phyloP scores from a whole-genome alignment of 306 rosid species.

The Arachis stenosperma region DNA sequence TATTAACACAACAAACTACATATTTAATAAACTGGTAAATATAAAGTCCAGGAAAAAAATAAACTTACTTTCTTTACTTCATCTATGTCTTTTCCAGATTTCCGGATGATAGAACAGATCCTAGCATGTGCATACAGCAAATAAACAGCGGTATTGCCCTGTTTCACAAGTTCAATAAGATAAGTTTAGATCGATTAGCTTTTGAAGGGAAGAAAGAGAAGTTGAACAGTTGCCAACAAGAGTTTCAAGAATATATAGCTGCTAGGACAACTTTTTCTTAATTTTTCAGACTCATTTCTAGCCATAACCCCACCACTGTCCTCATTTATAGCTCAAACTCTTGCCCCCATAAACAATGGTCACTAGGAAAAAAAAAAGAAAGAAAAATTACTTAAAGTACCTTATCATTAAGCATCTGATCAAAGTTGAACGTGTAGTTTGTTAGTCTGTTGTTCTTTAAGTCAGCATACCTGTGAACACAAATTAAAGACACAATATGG shows the following conservation, averaged over 20 bases:
- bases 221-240: background rate
- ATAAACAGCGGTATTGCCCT: conserved; percentile 98
- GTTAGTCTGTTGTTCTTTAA: conserved; percentile 89
- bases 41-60: conserved; percentile 17
- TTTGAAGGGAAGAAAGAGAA: conserved; percentile 6
- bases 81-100: conserved; percentile 86
- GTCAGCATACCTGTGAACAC: conserved; percentile 88
- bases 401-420: conserved; percentile 97
- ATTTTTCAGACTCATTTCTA: too few relatives aligned
- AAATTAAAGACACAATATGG: conserved; percentile 25
- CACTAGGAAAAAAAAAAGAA: background rate
- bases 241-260: conserved; percentile 8
- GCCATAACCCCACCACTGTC: too few relatives aligned
- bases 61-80: conserved; percentile 76
- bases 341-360: background rate
- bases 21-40: conserved; percentile 1
- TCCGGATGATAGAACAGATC: conserved; percentile 90
- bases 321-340: too few relatives aligned
- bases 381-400: conserved; percentile 41
- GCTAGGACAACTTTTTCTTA: background rate
- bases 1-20: background rate
- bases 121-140: conserved; percentile 95
- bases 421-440: conserved; percentile 88
- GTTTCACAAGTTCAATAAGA: conserved; percentile 40
- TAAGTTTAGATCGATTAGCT: background rate